Percentiles rank a stretch among this genome's conserved stretches.
Evolutionary conservation across 2,329 filamentous ascomycete species (phyloP).

Genomic region (Coniochaeta sp.): DNA sequence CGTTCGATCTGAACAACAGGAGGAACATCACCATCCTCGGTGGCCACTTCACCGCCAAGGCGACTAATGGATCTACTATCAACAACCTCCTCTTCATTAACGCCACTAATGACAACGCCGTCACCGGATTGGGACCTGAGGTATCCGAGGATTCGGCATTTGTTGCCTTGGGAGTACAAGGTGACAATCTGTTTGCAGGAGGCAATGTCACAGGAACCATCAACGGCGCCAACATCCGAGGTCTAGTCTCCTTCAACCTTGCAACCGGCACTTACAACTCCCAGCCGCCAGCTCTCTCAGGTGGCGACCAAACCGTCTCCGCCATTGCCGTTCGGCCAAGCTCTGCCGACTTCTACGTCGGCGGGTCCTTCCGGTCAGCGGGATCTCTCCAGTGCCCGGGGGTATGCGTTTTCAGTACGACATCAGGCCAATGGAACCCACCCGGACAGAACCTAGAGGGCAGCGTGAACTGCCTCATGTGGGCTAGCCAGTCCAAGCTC

Average conservation of each 20-base stretch:
- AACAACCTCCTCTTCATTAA: constrained; percentile 81
- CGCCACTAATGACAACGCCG: constrained; percentile 51
- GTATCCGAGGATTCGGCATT: constrained; percentile 70
- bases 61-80: constrained; percentile 61
- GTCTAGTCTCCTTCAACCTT: constrained; percentile 76
- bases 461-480: constrained; percentile 64
- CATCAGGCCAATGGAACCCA: constrained; percentile 68
- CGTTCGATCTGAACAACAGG: constrained; percentile 64
- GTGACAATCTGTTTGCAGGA: constrained; percentile 70
- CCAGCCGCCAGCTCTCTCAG: constrained; percentile 71
- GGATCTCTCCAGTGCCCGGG: constrained; percentile 76
- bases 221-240: constrained; percentile 55
- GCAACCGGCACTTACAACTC: constrained; percentile 52
- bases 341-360: constrained; percentile 73
- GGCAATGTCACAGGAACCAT: constrained; percentile 70
- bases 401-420: constrained; percentile 72
- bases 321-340: constrained; percentile 67
- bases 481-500: constrained; percentile 65
- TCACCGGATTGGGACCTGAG: constrained; percentile 62
- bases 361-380: constrained; percentile 75
- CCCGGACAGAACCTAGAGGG: constrained; percentile 69
- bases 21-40: constrained; percentile 82
- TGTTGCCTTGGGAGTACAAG: constrained; percentile 59
- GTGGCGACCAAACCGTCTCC: constrained; percentile 65
- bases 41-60: constrained; percentile 73